These are phyloP conservation scores for Aspergillus candidus DNA, from an alignment of 2,329 filamentous ascomycete genomes.

Conservation along the genomic window DNA sequence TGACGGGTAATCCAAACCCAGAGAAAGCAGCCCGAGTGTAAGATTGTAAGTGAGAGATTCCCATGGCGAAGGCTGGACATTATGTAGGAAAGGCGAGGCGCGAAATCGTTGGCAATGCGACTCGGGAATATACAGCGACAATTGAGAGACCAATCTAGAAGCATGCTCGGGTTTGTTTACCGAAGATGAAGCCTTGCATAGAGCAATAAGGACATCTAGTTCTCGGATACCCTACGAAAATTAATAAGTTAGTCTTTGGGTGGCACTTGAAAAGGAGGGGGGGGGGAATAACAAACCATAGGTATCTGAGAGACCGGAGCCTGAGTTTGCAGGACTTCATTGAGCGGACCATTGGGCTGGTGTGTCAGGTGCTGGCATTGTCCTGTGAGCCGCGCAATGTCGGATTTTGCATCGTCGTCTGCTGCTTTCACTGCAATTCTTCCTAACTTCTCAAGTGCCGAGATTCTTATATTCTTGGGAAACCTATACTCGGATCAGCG, in stretches of 20 bases:
- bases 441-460: slow-evolving; percentile 42
- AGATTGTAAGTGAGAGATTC: slow-evolving; percentile 76
- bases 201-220: slow-evolving; percentile 81
- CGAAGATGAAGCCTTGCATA: slow-evolving; percentile 81
- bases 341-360: slow-evolving; percentile 25
- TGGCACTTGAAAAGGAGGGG: background rate
- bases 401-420: slow-evolving; percentile 22
- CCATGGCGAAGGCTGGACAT: slow-evolving; percentile 80
- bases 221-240: slow-evolving; percentile 68
- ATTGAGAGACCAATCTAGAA: slow-evolving; percentile 68
- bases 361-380: slow-evolving; percentile 22
- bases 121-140: slow-evolving; percentile 80
- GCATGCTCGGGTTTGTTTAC: slow-evolving; percentile 67
- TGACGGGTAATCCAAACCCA: slow-evolving; percentile 66
- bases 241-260: slow-evolving; percentile 15
- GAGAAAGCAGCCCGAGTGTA: slow-evolving; percentile 70
- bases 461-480: slow-evolving; percentile 31
- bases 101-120: slow-evolving; percentile 72
- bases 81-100: slow-evolving; percentile 73
- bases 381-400: slow-evolving; percentile 32
- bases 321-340: slow-evolving; percentile 33
- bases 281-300: slow-evolving; percentile 27
- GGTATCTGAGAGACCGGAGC: slow-evolving; percentile 34
- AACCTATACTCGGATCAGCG: slow-evolving; percentile 21
- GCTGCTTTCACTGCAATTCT: slow-evolving; percentile 34